Conservation (phyloP, 2,329 filamentous ascomycete species). For the Phoma herbarum region DNA sequence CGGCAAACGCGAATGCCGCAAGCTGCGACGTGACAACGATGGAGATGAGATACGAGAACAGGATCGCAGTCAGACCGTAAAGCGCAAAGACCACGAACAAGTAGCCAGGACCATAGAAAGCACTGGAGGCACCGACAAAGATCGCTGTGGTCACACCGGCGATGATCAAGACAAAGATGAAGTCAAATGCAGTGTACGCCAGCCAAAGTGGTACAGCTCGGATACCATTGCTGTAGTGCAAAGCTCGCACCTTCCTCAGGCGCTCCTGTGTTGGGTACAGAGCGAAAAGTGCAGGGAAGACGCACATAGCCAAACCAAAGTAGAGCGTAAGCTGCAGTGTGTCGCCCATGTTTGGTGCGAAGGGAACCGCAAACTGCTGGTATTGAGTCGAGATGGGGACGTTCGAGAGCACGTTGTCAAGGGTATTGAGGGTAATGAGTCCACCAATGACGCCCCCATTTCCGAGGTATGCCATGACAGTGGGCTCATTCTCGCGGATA, state of each 20-base stretch:
- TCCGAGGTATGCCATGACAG: slow-evolving; percentile 76
- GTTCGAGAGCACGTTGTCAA: slow-evolving; percentile 78
- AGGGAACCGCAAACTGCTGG: slow-evolving; percentile 78
- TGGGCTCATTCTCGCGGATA: slow-evolving; percentile 68
- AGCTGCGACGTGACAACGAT: slow-evolving; percentile 81
- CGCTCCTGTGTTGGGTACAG: slow-evolving; percentile 89
- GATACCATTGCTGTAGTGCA: slow-evolving; percentile 93
- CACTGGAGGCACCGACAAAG: slow-evolving; percentile 69
- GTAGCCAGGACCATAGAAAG: slow-evolving; percentile 83
- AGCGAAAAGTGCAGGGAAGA: slow-evolving; percentile 86
- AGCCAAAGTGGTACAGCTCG: slow-evolving; percentile 83
- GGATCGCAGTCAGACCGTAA: slow-evolving; percentile 79
- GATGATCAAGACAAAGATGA: slow-evolving; percentile 73
- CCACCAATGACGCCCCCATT: slow-evolving; percentile 69
- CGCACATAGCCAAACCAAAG: slow-evolving; percentile 78
- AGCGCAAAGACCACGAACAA: slow-evolving; percentile 82
- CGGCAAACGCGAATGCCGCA: slow-evolving; percentile 83
- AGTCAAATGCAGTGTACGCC: slow-evolving; percentile 84
- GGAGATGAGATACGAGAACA: slow-evolving; percentile 83
- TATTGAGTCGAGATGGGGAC: slow-evolving; percentile 76
- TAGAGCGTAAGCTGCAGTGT: slow-evolving; percentile 83
- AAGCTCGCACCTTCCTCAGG: slow-evolving; percentile 77
- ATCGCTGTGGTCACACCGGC: slow-evolving; percentile 73
- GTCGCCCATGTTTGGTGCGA: slow-evolving; percentile 72
- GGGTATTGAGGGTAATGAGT: slow-evolving; percentile 87